Evolutionary conservation across 1,139 yeast genomes (phyloP), one percentile per base, ranked within the genome.

Genomic region (Yamadazyma mexicana): DNA sequence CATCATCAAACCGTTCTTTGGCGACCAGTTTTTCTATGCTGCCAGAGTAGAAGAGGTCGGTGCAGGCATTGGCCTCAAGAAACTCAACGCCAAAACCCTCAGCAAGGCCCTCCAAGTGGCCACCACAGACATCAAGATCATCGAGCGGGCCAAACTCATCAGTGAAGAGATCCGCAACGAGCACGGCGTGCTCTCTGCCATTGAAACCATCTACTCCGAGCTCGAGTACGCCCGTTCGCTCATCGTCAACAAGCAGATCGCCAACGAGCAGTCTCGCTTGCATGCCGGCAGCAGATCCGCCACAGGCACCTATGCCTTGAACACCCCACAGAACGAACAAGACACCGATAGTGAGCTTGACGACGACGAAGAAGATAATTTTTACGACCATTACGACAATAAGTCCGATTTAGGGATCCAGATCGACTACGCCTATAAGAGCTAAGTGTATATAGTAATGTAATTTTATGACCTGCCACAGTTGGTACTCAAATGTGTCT

Each of bases 11-110:
- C 98, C 98, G 2, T 91, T 92, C 55, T 91, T 91, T 61, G 98
- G 97, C 0, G 98, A 91, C 60, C 98, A 91, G 60, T 89, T 87
- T 59, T 91, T 91, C 58, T 91, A 87, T 59, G 96, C 95, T 0
- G 70, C 77, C 20, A 71, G 97, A 44, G 82, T 92, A 5, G 96
- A 88, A 52, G 97, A 89, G 47, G 69, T 87, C 37, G 96, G 96
- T 0, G 94, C 79, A n/a, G 98, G 98, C 4, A 51, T 89, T 6
- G 75, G 78, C 2, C 62, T 91, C 46, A 78, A 73, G 56, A 83
- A 85, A 52, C 71, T 91, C 51, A 87, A 85, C 45, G 74, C 77
- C 17, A 73, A 74, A 42, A 69, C 80, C 1, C 67, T 91, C 42
- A 63, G 84, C 3, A 76, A 78, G 43, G 96, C 96, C 0, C 61